These are phyloP conservation scores for Lupinus albus DNA, from an alignment of 306 rosid genomes.

Conservation along the genomic window DNA sequence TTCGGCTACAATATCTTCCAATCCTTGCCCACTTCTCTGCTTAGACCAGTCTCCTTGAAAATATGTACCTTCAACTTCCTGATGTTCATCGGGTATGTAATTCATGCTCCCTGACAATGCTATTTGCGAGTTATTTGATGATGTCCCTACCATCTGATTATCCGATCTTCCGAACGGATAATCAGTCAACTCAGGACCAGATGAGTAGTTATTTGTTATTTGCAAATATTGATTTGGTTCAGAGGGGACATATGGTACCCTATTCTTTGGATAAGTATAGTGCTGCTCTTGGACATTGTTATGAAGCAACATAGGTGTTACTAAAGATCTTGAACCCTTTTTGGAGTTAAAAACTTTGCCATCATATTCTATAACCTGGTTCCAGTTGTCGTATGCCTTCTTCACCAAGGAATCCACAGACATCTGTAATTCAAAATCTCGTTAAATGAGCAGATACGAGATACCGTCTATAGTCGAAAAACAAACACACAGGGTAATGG, in stretches of 20 bases:
- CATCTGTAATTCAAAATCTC: slow-evolving; percentile 54
- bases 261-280: slow-evolving; percentile 46
- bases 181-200: slow-evolving; percentile 47
- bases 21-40: slow-evolving; percentile 61
- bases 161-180: slow-evolving; percentile 53
- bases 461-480: slow-evolving; percentile 1
- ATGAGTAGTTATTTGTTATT: slow-evolving; percentile 41
- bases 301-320: slow-evolving; percentile 39
- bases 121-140: slow-evolving; percentile 49
- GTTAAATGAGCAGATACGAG: slow-evolving; percentile 28
- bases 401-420: slow-evolving; percentile 76
- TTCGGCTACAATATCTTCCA: slow-evolving; percentile 73
- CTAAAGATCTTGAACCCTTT: slow-evolving; percentile 44
- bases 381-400: slow-evolving; percentile 88
- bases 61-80: slow-evolving; percentile 49
- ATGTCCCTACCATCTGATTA: slow-evolving; percentile 43
- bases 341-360: slow-evolving; percentile 54
- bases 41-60: slow-evolving; percentile 63
- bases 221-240: slow-evolving; percentile 49
- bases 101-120: slow-evolving; percentile 47
- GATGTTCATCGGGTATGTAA: slow-evolving; percentile 50
- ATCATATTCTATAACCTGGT: slow-evolving; percentile 77
- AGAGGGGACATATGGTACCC: slow-evolving; percentile 50
- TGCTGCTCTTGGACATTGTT: slow-evolving; percentile 44
- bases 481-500: background rate